Evolutionary conservation across 331 rosid genomes (phyloP).

Genomic region (Saraca asoca): DNA sequence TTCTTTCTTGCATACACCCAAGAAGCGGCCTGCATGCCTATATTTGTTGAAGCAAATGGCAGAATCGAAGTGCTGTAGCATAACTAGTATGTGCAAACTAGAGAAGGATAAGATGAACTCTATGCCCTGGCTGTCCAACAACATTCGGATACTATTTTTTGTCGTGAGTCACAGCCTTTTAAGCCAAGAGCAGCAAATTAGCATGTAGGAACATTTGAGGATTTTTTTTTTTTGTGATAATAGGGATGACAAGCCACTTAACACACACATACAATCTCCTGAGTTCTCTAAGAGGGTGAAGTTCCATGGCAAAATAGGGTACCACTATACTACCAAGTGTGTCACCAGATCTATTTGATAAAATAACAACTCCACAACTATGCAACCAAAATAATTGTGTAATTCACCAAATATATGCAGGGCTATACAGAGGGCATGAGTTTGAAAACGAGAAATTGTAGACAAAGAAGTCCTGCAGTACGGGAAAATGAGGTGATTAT

Average conservation of each 20-base stretch:
- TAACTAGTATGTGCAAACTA: background rate
- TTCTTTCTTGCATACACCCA: no score
- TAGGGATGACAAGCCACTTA: no score
- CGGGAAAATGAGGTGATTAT: background rate
- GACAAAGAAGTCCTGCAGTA: background rate
- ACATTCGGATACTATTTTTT: background rate
- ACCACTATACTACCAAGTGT: no score
- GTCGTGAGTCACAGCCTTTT: background rate
- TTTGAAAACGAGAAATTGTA: background rate
- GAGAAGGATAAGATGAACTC: background rate
- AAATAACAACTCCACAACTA: background rate
- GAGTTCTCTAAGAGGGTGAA: no score
- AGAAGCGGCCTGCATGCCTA: no score
- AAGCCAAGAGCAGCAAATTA: background rate
- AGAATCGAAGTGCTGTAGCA: background rate
- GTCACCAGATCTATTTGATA: background rate
- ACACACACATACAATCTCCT: no score
- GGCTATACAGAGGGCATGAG: background rate
- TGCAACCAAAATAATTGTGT: background rate
- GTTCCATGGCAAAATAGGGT: no score
- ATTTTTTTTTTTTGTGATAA: no score
- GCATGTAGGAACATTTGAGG: no score
- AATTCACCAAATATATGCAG: background rate
- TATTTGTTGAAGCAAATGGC: conserved; percentile 13
- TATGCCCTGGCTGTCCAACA: background rate